A percentile compares a stretch with the other conserved stretches of the same genome.
phyloP scores from a whole-genome alignment of 2,329 filamentous ascomycete genomes.

The Trichoderma afroharzianum region DNA sequence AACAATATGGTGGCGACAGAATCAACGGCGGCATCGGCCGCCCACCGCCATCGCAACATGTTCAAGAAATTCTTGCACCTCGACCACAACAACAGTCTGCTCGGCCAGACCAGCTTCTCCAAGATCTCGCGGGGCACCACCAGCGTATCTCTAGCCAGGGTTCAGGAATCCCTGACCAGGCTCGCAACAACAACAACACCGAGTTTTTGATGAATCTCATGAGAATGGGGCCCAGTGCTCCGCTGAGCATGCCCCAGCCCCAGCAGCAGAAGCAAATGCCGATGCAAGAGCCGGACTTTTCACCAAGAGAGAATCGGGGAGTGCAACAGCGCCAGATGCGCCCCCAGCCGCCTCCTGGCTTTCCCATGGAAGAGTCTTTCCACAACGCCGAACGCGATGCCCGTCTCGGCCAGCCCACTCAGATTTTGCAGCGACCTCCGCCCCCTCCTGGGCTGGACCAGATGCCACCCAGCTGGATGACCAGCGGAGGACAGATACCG shows the following conservation, averaged over 20 bases:
- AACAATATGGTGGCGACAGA: slow-evolving; percentile 44
- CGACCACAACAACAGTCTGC: slow-evolving; percentile 49
- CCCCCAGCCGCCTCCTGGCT: slow-evolving; percentile 46
- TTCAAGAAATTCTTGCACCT: slow-evolving; percentile 53
- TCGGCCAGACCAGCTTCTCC: slow-evolving; percentile 57
- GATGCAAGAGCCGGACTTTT: slow-evolving; percentile 42
- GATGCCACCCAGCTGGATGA: slow-evolving; percentile 55
- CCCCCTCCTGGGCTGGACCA: slow-evolving; percentile 58
- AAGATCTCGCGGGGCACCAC: slow-evolving; percentile 58
- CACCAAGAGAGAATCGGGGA: slow-evolving; percentile 31
- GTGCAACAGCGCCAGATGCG: slow-evolving; percentile 42
- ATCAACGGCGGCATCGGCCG: slow-evolving; percentile 43
- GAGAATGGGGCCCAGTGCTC: slow-evolving; percentile 45
- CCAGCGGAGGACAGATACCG: slow-evolving; percentile 41
- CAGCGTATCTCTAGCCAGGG: slow-evolving; percentile 53
- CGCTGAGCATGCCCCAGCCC: slow-evolving; percentile 45
- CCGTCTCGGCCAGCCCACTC: slow-evolving; percentile 53
- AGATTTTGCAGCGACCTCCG: slow-evolving; percentile 62
- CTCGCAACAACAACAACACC: slow-evolving; percentile 61
- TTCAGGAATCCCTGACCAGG: slow-evolving; percentile 44
- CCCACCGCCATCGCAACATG: slow-evolving; percentile 37
- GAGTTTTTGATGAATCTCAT: slow-evolving; percentile 85
- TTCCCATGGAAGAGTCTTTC: slow-evolving; percentile 51
- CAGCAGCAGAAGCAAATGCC: slow-evolving; percentile 23
- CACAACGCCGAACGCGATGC: slow-evolving; percentile 47